phyloP scores from a whole-genome alignment of 169 alveolate genomes.

The Plasmodium yoelii region DNA sequence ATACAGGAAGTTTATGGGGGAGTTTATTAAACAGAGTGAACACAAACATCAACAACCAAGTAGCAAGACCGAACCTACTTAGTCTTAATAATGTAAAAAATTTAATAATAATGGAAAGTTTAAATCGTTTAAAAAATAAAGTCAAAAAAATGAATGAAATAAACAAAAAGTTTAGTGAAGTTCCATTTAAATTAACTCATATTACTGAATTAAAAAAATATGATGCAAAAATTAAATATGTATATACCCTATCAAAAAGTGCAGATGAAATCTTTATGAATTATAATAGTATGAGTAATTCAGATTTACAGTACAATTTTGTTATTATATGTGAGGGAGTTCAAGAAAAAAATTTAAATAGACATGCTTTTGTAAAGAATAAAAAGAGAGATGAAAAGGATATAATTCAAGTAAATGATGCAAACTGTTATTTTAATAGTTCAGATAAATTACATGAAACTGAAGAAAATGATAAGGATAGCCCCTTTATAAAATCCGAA shows the following conservation, averaged over 20 bases:
- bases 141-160: background rate
- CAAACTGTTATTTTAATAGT: too few relatives aligned
- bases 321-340: slow-evolving; percentile 67
- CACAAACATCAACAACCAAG: background rate
- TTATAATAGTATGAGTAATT: background rate
- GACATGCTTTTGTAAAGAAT: too few relatives aligned
- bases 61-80: too few relatives aligned
- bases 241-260: slow-evolving; percentile 52
- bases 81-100: too few relatives aligned
- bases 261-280: slow-evolving; percentile 55
- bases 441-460: too few relatives aligned
- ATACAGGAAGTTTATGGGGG: background rate
- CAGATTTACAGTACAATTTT: slow-evolving; percentile 34
- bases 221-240: slow-evolving; percentile 31
- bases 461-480: too few relatives aligned
- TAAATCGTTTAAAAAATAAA: too few relatives aligned
- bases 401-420: too few relatives aligned
- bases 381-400: too few relatives aligned
- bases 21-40: background rate
- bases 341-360: background rate
- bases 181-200: slow-evolving; percentile 13
- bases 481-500: too few relatives aligned
- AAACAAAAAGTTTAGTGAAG: slow-evolving; percentile 4
- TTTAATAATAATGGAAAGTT: too few relatives aligned
- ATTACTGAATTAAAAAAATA: slow-evolving; percentile 22